These are phyloP conservation scores for Mycena capillaripes DNA, from an alignment of 768 basidiomycete species.

Conservation along the genomic window DNA sequence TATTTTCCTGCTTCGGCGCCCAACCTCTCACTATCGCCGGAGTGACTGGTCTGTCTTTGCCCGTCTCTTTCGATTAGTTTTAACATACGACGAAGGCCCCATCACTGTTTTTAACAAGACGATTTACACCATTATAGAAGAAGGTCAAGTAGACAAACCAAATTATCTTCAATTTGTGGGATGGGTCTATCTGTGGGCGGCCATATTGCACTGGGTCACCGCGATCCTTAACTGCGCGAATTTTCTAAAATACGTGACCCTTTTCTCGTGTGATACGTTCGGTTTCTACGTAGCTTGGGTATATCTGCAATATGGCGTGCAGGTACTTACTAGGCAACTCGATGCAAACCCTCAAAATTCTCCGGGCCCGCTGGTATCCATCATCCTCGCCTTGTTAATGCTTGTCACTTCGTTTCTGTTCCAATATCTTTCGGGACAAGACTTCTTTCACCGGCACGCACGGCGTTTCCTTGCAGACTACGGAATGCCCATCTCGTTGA, in stretches of 20 bases:
- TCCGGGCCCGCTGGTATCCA: conserved; percentile 70
- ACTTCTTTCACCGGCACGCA: conserved; percentile 80
- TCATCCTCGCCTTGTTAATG: conserved; percentile 85
- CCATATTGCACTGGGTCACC: conserved; percentile 87
- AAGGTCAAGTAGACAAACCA: conserved; percentile 69
- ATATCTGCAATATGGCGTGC: conserved; percentile 88
- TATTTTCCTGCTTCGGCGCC: conserved; percentile 89
- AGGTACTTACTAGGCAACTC: conserved; percentile 85
- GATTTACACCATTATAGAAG: conserved; percentile 80
- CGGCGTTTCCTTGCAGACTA: conserved; percentile 88
- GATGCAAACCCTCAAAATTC: conserved; percentile 48
- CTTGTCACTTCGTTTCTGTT: conserved; percentile 83
- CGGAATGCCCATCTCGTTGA: conserved; percentile 90
- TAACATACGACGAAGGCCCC: conserved; percentile 65
- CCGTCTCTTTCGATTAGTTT: neutral
- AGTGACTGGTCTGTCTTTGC: conserved; percentile 73
- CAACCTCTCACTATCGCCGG: conserved; percentile 95
- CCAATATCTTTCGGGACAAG: conserved; percentile 70
- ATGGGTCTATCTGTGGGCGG: conserved; percentile 94
- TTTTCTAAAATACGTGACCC: conserved; percentile 88
- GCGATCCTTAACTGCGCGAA: conserved; percentile 86
- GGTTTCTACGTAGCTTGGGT: conserved; percentile 95
- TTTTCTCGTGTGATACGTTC: conserved; percentile 93
- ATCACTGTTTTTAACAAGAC: conserved; percentile 96
- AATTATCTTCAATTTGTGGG: conserved; percentile 89